Percentiles rank a stretch among this genome's conserved stretches.
phyloP scores from a whole-genome alignment of 2,329 filamentous ascomycete species.

The Ophiostoma himal-ulmi region DNA sequence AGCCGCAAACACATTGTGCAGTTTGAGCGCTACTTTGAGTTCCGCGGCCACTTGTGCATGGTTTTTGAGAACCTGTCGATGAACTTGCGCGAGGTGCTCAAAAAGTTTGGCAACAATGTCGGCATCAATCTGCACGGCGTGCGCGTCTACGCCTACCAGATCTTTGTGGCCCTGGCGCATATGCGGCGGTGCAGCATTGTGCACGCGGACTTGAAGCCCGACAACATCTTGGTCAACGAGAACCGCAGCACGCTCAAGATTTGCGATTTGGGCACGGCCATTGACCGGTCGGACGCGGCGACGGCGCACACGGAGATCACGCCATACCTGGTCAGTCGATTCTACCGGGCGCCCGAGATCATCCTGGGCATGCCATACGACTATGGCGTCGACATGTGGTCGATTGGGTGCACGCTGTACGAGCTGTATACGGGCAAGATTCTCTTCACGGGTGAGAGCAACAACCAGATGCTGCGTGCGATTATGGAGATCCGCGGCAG shows the following conservation, averaged over 20 bases:
- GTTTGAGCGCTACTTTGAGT: constrained; percentile 81
- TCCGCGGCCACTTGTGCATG: constrained; percentile 93
- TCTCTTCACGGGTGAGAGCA: constrained; percentile 87
- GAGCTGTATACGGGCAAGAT: constrained; percentile 98
- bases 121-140: constrained; percentile 87
- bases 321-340: constrained; percentile 91
- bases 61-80: constrained; percentile 92
- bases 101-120: constrained; percentile 91
- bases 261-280: constrained; percentile 94
- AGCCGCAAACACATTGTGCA: constrained; percentile 89
- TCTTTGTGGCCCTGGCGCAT: constrained; percentile 81
- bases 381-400: constrained; percentile 95
- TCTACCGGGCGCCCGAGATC: constrained; percentile 95
- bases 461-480: constrained; percentile 95
- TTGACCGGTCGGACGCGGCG: constrained; percentile 72
- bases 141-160: constrained; percentile 84
- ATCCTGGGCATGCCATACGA: constrained; percentile 96
- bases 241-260: constrained; percentile 81
- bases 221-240: constrained; percentile 93
- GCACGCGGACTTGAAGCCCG: constrained; percentile 93
- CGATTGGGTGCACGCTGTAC: constrained; percentile 92
- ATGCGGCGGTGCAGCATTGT: constrained; percentile 89
- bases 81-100: constrained; percentile 88
- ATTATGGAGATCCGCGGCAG: constrained; percentile 96
- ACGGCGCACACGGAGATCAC: constrained; percentile 76